phyloP scores from a whole-genome alignment of 1,284 basidiomycete genomes.

The Ceratobasidium sp. region DNA sequence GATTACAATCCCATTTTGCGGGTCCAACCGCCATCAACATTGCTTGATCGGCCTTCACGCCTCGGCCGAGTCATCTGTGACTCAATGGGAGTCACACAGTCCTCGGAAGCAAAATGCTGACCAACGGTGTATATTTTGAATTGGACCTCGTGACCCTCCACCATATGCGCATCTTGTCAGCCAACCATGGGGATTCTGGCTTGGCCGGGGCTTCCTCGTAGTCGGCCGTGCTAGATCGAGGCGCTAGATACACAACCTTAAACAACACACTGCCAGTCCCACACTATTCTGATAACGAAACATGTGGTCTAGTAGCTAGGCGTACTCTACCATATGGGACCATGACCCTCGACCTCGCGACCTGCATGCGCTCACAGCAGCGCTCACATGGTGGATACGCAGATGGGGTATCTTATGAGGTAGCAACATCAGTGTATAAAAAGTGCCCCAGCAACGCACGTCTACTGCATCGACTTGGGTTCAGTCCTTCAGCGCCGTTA shows the following conservation, averaged over 20 bases:
- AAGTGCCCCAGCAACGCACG: neutral
- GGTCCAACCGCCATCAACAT: neutral
- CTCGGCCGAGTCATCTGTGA: slow-evolving; percentile 15
- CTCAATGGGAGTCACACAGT: slow-evolving; percentile 20
- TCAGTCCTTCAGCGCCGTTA: neutral
- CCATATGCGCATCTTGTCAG: slow-evolving; percentile 21
- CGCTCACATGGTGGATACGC: neutral
- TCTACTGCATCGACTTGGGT: slow-evolving; percentile 7
- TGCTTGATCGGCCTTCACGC: slow-evolving; percentile 4
- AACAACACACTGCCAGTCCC: too few relatives aligned
- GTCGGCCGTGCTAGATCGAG: too few relatives aligned
- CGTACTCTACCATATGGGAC: slow-evolving; percentile 25
- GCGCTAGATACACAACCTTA: too few relatives aligned
- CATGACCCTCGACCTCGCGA: neutral
- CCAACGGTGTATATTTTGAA: neutral
- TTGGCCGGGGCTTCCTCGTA: neutral
- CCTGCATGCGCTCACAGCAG: slow-evolving; percentile 14
- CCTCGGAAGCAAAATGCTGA: slow-evolving; percentile 1
- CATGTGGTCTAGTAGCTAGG: neutral
- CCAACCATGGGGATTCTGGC: slow-evolving; percentile 6
- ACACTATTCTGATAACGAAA: too few relatives aligned
- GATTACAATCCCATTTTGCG: too few relatives aligned
- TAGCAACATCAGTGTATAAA: slow-evolving; percentile 2
- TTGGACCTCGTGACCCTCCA: neutral
- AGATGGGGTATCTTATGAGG: neutral